Evolutionary conservation across 305 asterid species (phyloP).

Genomic region (Solanum hybrid): DNA sequence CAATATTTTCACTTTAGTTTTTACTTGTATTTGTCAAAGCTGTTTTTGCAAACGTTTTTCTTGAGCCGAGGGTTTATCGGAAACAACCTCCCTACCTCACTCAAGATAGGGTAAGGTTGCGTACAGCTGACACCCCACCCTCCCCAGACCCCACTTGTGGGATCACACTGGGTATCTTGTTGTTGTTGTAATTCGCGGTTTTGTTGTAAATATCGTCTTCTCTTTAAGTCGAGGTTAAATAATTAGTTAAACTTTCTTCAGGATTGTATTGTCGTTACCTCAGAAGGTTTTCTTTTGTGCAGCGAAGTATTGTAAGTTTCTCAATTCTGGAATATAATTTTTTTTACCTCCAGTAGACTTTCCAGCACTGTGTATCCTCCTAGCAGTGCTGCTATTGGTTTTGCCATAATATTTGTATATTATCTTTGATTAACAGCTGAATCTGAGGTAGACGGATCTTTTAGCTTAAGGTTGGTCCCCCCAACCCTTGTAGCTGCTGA

Average conservation of each 20-base stretch:
- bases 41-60: not conserved
- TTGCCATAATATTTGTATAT: not conserved
- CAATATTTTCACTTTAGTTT: not conserved
- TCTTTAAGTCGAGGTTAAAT: not conserved
- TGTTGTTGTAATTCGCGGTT: not conserved
- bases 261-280: conserved; percentile 31
- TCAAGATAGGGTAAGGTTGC: not conserved
- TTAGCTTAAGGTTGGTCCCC: conserved; percentile 52
- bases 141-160: not conserved
- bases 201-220: not conserved
- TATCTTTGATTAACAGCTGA: conserved; percentile 41
- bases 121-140: not conserved
- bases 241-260: conserved; percentile 18
- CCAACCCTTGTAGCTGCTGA: conserved; percentile 80
- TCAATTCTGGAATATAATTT: not conserved
- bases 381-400: not conserved
- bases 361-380: not conserved
- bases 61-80: not conserved
- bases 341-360: not conserved
- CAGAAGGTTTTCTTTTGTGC: conserved; percentile 41
- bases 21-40: not conserved
- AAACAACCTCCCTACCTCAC: not conserved
- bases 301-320: conserved; percentile 54
- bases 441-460: conserved; percentile 57
- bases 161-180: not conserved